Base-by-base conservation (phyloP, 2,329 filamentous ascomycete species). In the Dryadomyces sulphureus region DNA sequence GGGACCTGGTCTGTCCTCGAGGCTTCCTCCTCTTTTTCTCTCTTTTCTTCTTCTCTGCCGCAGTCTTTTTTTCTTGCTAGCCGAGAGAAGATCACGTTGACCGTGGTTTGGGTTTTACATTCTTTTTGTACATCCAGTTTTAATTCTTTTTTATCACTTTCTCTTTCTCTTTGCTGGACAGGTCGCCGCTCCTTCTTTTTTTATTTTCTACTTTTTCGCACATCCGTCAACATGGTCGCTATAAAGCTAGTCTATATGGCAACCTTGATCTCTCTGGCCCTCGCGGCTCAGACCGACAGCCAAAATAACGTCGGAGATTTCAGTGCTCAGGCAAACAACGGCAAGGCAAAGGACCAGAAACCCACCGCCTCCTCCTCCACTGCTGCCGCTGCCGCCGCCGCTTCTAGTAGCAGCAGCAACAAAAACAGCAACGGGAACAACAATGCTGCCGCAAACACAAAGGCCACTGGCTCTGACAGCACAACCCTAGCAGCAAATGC, bases 61-160 rank as follows among this genome's bases (percentile, higher is more conserved):
- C 32, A 49, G 41, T 48, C 35, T 43, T 50, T 42, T 48, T 40
- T 48, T 44, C 54, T 55, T 56, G 53, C 54, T 48, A 54, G 55
- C 50, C 53, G 54, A 57, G 48, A 50, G 49, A 54, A 52, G 55
- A 56, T 55, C 58, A 56, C 57, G 58, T 60, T 59, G 58, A 60
- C 50, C 58, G 58, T 60, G 54, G 42, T 53, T 58, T 55, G 53
- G 11, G 27, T 12, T 32, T 32, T 32, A 32, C 27, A 14, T 32
- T 19, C 42, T 49, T 50, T 49, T 43, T 45, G 40, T 49, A 48
- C 49, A 46, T 49, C 53, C 48, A n/a, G n/a, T 49, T 50, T 50
- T 40, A 45, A 42, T 47, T 41, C 41, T 38, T 49, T 36, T 41
- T 25, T 19, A 43, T 48, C 41, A 47, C 43, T 36, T 47, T 34